Conservation (phyloP, 164 flowering plant genomes). For the Nymphaea thermarum region DNA sequence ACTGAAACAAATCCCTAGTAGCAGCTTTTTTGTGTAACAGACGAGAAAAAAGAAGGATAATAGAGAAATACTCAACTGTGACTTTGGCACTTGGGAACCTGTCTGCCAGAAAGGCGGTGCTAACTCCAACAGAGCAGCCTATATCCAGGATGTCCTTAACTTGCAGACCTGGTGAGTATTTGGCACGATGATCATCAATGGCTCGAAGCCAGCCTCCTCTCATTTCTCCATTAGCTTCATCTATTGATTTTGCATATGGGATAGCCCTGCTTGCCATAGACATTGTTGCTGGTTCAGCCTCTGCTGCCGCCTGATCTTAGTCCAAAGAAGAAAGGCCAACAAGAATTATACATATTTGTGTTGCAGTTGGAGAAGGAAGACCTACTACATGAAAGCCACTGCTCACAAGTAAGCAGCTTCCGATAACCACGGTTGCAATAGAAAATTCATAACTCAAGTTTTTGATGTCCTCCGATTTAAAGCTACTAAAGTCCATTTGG, state of each 20-base stretch:
- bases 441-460: too few relatives aligned
- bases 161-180: conserved; percentile 28
- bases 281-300: conserved; percentile 64
- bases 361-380: too few relatives aligned
- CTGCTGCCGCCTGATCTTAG: conserved; percentile 62
- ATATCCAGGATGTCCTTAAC: conserved; percentile 43
- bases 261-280: conserved; percentile 50
- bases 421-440: too few relatives aligned
- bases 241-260: conserved; percentile 46
- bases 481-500: too few relatives aligned
- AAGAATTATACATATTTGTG: too few relatives aligned
- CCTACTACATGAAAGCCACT: too few relatives aligned
- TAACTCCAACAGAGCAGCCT: conserved; percentile 66
- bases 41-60: not conserved
- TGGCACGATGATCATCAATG: conserved; percentile 38
- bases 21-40: too few relatives aligned
- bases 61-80: conserved; percentile 24
- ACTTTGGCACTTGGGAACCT: conserved; percentile 46
- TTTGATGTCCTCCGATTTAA: too few relatives aligned
- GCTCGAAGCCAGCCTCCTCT: conserved; percentile 59
- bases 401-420: too few relatives aligned
- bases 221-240: conserved; percentile 44
- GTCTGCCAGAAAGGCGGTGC: conserved; percentile 53
- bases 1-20: too few relatives aligned
- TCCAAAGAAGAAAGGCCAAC: not conserved